phyloP scores from a whole-genome alignment of 352 stramenopile genomes.

The Globisporangium camurandrum region DNA sequence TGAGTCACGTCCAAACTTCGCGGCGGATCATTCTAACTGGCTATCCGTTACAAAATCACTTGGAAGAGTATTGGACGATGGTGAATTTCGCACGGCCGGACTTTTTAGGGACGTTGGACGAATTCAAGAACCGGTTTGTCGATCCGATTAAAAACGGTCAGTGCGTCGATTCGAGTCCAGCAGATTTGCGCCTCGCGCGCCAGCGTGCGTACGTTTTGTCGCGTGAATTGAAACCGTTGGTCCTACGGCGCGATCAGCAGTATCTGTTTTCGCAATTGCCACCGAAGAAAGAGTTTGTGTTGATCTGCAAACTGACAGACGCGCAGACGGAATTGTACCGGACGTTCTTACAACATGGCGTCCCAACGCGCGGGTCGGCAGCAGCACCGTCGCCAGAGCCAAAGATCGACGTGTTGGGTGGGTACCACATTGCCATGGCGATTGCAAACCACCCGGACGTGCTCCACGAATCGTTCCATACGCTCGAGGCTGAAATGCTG shows the following conservation, averaged over 20 bases:
- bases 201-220: conserved; percentile 79
- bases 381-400: background rate
- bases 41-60: conserved; percentile 94
- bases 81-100: conserved; percentile 84
- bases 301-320: conserved; percentile 78
- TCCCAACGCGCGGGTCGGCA: conserved; percentile 31
- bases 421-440: conserved; percentile 80
- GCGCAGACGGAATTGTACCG: conserved; percentile 71
- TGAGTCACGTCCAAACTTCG: conserved; percentile 72
- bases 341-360: conserved; percentile 49
- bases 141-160: conserved; percentile 86
- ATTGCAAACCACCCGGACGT: conserved; percentile 89
- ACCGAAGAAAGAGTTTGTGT: conserved; percentile 85
- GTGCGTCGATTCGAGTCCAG: conserved; percentile 70
- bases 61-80: conserved; percentile 92
- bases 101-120: conserved; percentile 69
- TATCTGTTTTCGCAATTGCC: conserved; percentile 80
- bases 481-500: conserved; percentile 45
- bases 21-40: conserved; percentile 92
- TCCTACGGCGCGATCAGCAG: conserved; percentile 82
- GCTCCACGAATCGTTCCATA: conserved; percentile 53
- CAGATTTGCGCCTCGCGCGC: conserved; percentile 56
- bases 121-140: conserved; percentile 89
- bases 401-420: conserved; percentile 70
- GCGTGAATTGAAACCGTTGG: conserved; percentile 66